A percentile compares a stretch with the other conserved stretches of the same genome.
Evolutionary conservation across 2,329 filamentous ascomycete genomes (phyloP).

Genomic region (Beauveria pseudobassiana): DNA sequence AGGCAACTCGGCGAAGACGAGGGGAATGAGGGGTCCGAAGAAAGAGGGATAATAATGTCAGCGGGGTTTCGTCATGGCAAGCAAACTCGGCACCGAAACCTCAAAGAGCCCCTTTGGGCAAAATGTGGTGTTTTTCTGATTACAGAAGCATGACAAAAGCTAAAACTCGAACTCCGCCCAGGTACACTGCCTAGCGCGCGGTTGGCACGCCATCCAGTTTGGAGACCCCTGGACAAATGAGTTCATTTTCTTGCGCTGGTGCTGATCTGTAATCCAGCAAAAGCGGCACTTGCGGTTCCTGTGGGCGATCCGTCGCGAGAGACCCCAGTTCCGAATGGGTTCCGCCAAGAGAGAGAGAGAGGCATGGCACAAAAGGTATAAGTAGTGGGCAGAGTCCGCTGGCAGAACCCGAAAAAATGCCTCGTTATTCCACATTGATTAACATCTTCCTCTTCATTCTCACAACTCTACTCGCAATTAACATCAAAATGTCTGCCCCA

Average conservation of each 20-base stretch:
- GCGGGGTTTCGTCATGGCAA: not conserved
- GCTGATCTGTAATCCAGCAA: not conserved
- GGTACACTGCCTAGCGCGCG: not conserved
- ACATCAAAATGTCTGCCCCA: slow-evolving; percentile 35
- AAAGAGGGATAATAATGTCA: not conserved
- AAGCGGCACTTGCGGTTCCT: not conserved
- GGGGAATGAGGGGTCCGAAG: not conserved
- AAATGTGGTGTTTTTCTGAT: not conserved
- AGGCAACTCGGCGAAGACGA: no score
- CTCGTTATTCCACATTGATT: slow-evolving; percentile 1
- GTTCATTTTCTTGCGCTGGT: not conserved
- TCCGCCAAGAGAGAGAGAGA: not conserved
- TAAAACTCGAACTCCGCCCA: not conserved
- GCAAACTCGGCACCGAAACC: not conserved
- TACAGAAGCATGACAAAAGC: slow-evolving; percentile 10
- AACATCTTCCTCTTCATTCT: slow-evolving; percentile 1
- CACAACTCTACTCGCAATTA: slow-evolving; percentile 13
- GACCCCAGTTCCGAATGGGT: not conserved
- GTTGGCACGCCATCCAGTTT: not conserved
- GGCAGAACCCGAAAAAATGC: not conserved
- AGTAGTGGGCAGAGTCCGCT: not conserved
- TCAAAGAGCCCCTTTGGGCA: not conserved
- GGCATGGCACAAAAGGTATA: not conserved
- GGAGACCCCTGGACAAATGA: not conserved
- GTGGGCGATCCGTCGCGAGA: not conserved